phyloP scores from a whole-genome alignment of 768 basidiomycete genomes.

The Mycena amicta region DNA sequence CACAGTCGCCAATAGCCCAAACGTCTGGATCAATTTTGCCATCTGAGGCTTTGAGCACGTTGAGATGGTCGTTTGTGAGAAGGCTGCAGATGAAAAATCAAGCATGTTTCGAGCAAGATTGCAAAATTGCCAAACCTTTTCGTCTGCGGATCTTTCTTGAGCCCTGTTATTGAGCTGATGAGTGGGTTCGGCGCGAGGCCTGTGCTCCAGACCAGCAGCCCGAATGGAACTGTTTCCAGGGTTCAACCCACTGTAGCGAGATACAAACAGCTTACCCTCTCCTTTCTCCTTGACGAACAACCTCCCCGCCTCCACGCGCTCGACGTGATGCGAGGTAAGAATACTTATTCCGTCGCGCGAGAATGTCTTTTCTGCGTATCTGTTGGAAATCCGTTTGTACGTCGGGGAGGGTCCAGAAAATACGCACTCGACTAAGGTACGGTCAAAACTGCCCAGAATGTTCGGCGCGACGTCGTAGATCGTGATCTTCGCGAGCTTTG shows the following conservation, averaged over 20 bases:
- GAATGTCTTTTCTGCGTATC: conserved; percentile 72
- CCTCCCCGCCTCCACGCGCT: conserved; percentile 63
- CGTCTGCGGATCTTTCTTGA: conserved; percentile 64
- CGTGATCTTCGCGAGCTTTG: conserved; percentile 67
- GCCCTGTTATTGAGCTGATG: conserved; percentile 57
- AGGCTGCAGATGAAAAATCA: conserved; percentile 27
- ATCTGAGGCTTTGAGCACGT: conserved; percentile 53
- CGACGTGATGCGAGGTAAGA: conserved; percentile 73
- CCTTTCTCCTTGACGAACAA: conserved; percentile 73
- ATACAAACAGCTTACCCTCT: conserved; percentile 49
- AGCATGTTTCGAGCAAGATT: conserved; percentile 2
- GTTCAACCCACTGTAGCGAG: too few relatives aligned
- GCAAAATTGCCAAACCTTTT: too few relatives aligned
- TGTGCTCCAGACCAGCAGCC: conserved; percentile 87
- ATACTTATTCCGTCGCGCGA: conserved; percentile 75
- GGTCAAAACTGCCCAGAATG: conserved; percentile 78
- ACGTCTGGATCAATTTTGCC: conserved; percentile 64
- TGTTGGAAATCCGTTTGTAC: conserved; percentile 24
- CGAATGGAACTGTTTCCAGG: conserved; percentile 63
- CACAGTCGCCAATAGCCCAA: conserved; percentile 83
- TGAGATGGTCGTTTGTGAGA: conserved; percentile 59
- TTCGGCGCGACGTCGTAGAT: conserved; percentile 81
- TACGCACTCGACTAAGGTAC: conserved; percentile 56
- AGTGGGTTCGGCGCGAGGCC: conserved; percentile 84
- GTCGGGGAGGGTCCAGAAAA: neutral